Evolutionary conservation across 306 rosid species (phyloP).

Genomic region (Begonia loranthoides): DNA sequence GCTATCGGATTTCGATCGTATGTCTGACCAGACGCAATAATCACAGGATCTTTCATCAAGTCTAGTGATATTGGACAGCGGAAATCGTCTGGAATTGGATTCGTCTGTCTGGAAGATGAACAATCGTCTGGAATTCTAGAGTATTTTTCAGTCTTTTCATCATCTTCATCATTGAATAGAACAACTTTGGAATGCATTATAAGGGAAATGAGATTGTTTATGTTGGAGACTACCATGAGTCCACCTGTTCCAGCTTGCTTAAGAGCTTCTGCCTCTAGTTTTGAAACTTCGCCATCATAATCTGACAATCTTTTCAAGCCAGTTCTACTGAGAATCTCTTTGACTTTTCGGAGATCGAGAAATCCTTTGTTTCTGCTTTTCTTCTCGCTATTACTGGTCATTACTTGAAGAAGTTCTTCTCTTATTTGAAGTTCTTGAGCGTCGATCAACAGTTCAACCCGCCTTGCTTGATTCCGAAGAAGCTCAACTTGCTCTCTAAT

Average conservation of each 20-base stretch:
- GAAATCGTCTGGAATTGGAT: constrained; percentile 63
- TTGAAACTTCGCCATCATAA: constrained; percentile 60
- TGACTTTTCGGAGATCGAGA: constrained; percentile 37
- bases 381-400: constrained; percentile 41
- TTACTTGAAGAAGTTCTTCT: constrained; percentile 47
- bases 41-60: constrained; percentile 81
- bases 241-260: constrained; percentile 95
- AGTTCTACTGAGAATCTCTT: constrained; percentile 44
- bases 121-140: constrained; percentile 21
- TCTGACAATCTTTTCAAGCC: constrained; percentile 52
- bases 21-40: constrained; percentile 78
- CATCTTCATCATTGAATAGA: constrained; percentile 32
- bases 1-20: constrained; percentile 70
- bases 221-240: constrained; percentile 54
- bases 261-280: constrained; percentile 62
- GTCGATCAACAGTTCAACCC: constrained; percentile 40
- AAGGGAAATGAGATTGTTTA: constrained; percentile 60
- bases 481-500: constrained; percentile 71
- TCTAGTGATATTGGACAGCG: constrained; percentile 88
- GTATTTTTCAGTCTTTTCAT: constrained; percentile 22
- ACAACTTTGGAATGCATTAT: constrained; percentile 50
- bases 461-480: constrained; percentile 62
- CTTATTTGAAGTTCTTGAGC: constrained; percentile 42
- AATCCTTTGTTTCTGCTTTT: constrained; percentile 42
- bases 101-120: constrained; percentile 38